Conservation (phyloP, 768 basidiomycete species). For the Amanita jacksonii region DNA sequence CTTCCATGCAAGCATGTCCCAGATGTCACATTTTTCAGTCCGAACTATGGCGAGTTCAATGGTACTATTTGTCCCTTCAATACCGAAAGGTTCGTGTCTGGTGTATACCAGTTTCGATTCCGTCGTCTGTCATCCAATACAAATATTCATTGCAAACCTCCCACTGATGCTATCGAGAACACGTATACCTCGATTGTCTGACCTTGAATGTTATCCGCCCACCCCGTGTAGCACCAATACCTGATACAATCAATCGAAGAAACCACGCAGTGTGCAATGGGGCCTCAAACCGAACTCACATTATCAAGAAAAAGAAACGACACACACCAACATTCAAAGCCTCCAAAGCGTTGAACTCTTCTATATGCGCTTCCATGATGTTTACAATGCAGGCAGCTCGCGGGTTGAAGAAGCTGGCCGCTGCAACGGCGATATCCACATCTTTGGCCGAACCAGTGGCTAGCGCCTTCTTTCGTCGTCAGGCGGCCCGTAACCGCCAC, state of each 20-base stretch:
- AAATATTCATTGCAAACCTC: too few species aligned
- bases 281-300: background rate
- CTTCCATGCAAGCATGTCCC: conserved; percentile 24
- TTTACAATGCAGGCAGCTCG: conserved; percentile 48
- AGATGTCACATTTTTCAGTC: background rate
- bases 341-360: conserved; percentile 68
- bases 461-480: conserved; percentile 49
- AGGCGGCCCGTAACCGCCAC: conserved; percentile 36
- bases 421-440: conserved; percentile 67
- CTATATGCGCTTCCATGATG: conserved; percentile 50
- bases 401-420: conserved; percentile 24
- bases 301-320: background rate
- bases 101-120: conserved; percentile 29
- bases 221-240: conserved; percentile 87
- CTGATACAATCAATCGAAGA: conserved; percentile 41
- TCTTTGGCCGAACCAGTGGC: conserved; percentile 56
- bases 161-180: too few species aligned
- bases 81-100: conserved; percentile 52
- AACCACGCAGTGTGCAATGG: conserved; percentile 29
- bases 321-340: conserved; percentile 53
- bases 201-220: conserved; percentile 80
- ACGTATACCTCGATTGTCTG: conserved; percentile 53
- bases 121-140: background rate
- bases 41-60: too few species aligned
- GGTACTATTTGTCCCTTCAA: conserved; percentile 15